phyloP scores from a whole-genome alignment of 192 early-diverging fungal species.

The Irineochytrium annulatum region DNA sequence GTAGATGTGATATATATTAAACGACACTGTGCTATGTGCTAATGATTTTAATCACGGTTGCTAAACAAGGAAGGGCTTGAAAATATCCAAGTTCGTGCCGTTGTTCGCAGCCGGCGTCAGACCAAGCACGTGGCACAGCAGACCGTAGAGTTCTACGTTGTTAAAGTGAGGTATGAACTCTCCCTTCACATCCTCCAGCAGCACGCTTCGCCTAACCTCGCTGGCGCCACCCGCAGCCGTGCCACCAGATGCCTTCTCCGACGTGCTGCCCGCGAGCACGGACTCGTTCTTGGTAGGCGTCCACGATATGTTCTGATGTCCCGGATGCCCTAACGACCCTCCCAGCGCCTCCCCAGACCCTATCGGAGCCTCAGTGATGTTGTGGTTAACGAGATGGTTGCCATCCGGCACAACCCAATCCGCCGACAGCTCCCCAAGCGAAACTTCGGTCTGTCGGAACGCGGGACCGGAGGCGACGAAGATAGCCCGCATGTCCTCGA shows the following conservation, averaged over 20 bases:
- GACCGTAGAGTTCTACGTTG: constrained; percentile 71
- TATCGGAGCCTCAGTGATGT: background rate
- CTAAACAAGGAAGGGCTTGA: too few relatives aligned
- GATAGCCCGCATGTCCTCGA: constrained; percentile 76
- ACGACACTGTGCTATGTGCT: too few relatives aligned
- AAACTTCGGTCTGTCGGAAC: constrained; percentile 29
- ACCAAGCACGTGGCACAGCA: constrained; percentile 55
- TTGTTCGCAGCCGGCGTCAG: constrained; percentile 69
- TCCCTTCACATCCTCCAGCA: background rate
- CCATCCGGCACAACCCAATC: background rate
- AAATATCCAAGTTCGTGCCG: constrained; percentile 49
- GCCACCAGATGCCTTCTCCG: background rate
- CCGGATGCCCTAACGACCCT: background rate
- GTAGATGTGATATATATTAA: too few relatives aligned
- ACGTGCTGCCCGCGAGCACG: background rate
- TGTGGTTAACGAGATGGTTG: background rate
- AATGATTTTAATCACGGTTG: too few relatives aligned
- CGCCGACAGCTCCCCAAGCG: background rate
- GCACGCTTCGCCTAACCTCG: background rate
- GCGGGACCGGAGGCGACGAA: constrained; percentile 76
- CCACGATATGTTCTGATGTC: background rate
- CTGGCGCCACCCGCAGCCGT: background rate
- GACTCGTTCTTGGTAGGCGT: too few relatives aligned
- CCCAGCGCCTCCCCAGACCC: constrained; percentile 11
- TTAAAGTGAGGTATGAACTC: constrained; percentile 47